Conservation (phyloP, 768 basidiomycete genomes). For the Lactifluus rugatus region DNA sequence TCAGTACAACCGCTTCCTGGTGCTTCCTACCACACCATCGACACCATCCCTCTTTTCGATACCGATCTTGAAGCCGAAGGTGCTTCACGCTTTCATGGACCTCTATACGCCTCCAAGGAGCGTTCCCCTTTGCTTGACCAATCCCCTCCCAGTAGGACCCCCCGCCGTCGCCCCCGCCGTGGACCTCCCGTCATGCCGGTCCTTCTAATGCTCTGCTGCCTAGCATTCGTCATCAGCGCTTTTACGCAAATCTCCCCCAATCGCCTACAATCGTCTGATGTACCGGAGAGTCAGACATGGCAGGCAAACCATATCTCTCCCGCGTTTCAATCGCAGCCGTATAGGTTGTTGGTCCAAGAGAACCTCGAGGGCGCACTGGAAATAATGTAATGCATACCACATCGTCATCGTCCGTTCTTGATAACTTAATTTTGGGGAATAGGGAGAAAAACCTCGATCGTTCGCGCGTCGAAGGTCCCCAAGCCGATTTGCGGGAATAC, state of each 20-base stretch:
- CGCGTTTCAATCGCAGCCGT: neutral
- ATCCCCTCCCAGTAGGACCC: neutral
- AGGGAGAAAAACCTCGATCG: neutral
- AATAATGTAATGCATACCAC: neutral
- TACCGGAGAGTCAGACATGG: neutral
- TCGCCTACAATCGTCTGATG: neutral
- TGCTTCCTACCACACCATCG: conserved; percentile 6
- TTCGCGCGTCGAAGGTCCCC: neutral
- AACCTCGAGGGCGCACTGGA: neutral
- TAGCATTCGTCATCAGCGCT: conserved; percentile 5
- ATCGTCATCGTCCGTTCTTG: neutral
- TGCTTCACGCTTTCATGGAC: neutral
- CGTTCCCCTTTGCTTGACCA: neutral
- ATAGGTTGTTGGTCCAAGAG: neutral
- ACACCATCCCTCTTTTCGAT: neutral
- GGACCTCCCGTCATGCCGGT: neutral
- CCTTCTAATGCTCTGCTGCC: neutral
- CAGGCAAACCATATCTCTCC: neutral
- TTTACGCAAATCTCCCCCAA: neutral
- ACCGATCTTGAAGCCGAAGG: conserved; percentile 1
- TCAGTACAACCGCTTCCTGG: conserved; percentile 2
- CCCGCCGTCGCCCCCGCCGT: neutral
- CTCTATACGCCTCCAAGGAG: neutral
- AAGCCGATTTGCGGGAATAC: neutral
- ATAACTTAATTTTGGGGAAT: neutral